Base-by-base conservation (phyloP, 345 rosid genomes). In the Reutealis trisperma region DNA sequence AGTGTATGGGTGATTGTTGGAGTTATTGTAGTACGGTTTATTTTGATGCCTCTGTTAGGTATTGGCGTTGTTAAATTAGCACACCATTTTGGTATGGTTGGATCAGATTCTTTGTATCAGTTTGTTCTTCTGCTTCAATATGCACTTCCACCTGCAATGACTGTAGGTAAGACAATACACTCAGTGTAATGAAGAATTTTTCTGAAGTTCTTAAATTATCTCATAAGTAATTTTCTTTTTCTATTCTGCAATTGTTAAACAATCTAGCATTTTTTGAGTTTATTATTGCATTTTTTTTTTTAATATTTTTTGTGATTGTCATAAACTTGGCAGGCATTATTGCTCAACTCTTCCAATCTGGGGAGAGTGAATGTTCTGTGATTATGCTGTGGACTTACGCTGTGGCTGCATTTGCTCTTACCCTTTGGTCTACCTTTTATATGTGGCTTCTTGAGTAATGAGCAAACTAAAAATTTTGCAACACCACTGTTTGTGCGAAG, bases 121-220 rank as follows among this genome's bases (percentile, higher is more conserved):
- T 86, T 89, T 52, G 68, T 85, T 72, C 90, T 87, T 63, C 76
- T 89, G 71, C 84, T 87, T 70, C 91, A 89, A 55, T 87, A 64
- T 75, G 88, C 89, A 0, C 75, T 87, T 61, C 89, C 89, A 5
- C 90, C 87, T 3, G 93, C 88, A 47, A 47, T 89, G 78, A 83
- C 67, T 51, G 79, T 87, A 60, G 89, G 92, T 88, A 72, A 21
- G 59, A 37, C 41, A 37, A 4, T 37, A 37, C 6, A 37, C 6
- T 37, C 5, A 37, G 6, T 37, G 41, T 37, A 37, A 37, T 37
- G 0, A 5, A 37, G 6, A 37, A 37, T 37, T 37, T 37, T 37
- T 37, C 6, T 37, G 0, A 37, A 2, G 5, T 6, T 37, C 5
- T 37, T 7, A 37, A 37, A 37, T 37, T 37, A 37, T 37, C 6